These are phyloP conservation scores for Ceratobasidium sp. DNA, from an alignment of 1,284 basidiomycete species.

Conservation along the genomic window DNA sequence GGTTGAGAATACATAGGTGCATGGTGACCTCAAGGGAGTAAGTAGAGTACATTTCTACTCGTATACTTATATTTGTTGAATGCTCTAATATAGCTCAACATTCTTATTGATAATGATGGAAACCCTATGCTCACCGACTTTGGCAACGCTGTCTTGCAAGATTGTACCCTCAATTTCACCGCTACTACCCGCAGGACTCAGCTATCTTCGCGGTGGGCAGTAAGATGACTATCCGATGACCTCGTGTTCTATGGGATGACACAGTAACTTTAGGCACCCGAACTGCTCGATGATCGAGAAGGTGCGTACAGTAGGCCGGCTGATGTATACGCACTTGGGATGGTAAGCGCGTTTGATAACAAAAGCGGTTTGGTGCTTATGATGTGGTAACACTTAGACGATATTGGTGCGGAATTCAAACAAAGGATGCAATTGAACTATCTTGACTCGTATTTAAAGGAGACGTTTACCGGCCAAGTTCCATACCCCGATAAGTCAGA, in stretches of 20 bases:
- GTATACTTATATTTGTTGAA: not conserved
- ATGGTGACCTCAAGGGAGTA: not conserved
- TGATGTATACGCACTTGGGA: slow-evolving; percentile 10
- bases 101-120: not conserved
- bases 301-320: not conserved
- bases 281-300: not conserved
- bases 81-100: not conserved
- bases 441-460: not conserved
- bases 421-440: not conserved
- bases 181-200: not conserved
- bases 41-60: not conserved
- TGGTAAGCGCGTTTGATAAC: not conserved
- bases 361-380: not conserved
- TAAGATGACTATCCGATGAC: not conserved
- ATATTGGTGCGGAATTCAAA: not conserved
- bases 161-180: not conserved
- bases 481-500: not conserved
- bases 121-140: slow-evolving; percentile 17
- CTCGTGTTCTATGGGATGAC: too few species aligned
- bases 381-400: not conserved
- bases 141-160: slow-evolving; percentile 1
- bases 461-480: not conserved
- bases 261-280: not conserved
- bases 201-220: not conserved
- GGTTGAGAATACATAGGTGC: too few species aligned